A percentile compares a stretch with the other conserved stretches of the same genome.
These are phyloP conservation scores for Paracorniculantispora psalliotae DNA, from an alignment of 2,329 filamentous ascomycete genomes.

Conservation along the genomic window DNA sequence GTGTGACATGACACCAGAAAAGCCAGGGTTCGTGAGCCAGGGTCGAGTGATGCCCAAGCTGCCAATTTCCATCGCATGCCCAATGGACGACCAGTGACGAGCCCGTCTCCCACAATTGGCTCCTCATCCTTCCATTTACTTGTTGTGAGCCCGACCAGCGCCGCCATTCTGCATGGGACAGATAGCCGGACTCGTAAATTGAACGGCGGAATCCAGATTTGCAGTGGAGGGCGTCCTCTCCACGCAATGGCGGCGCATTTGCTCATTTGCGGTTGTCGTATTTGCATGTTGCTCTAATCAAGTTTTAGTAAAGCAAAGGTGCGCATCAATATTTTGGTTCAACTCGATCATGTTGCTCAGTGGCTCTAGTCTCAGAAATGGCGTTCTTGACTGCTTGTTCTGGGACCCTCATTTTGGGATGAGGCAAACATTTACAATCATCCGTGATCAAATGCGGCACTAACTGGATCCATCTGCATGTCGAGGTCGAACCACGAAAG, in stretches of 20 bases:
- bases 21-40: not conserved
- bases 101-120: conserved; percentile 3
- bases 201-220: not conserved
- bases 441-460: not conserved
- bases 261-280: not conserved
- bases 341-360: not conserved
- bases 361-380: not conserved
- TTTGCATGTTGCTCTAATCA: too few species aligned
- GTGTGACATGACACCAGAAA: conserved; percentile 3
- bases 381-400: conserved; percentile 1
- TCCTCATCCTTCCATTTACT: not conserved
- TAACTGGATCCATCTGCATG: not conserved
- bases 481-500: not conserved
- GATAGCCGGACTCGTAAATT: not conserved
- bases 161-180: conserved; percentile 6
- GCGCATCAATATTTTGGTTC: not conserved
- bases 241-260: not conserved
- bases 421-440: not conserved
- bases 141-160: conserved; percentile 3
- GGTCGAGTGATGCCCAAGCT: conserved; percentile 8
- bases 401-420: not conserved
- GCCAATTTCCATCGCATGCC: conserved; percentile 3
- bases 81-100: conserved; percentile 4
- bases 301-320: not conserved
- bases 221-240: not conserved